Evolutionary conservation across 1,284 basidiomycete species (phyloP), one percentile per base, ranked within the genome.

Genomic region (Apiotrichum veenhuisii): DNA sequence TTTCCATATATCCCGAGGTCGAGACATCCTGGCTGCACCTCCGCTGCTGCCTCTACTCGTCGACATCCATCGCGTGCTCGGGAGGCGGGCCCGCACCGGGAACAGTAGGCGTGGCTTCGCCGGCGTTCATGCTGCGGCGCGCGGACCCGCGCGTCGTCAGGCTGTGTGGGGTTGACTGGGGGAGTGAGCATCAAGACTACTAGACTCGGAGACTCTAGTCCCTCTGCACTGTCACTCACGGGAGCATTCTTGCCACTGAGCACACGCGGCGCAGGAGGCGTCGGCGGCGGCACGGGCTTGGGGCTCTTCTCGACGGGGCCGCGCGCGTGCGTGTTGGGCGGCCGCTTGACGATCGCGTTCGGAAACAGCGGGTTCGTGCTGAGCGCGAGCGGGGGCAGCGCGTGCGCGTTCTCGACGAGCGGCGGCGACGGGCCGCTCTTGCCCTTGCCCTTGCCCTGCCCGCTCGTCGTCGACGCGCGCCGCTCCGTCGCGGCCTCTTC

Each of bases 321-420:
- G 46, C 73, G 70, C 17, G 72, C 62, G 46, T 75, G 71, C 11
- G 71, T 67, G 52, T 70, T 70, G 10, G 71, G 55, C 15, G 72
- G 68, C 47, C 66, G 66, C 55, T 70, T 72, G 46, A 74, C 66
- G 14, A 72, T 65, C 1, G 71, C 71, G 51, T 69, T 70, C n/a
- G 72, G 72, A 50, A 70, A 74, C 34, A 68, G 57, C 18, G 74
- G 72, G 60, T 74, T 75, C 17, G 69, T 74, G 10, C 69, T 71
- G 5, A 57, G 59, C 45, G 58, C 62, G 8, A 75, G 56, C 2
- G 73, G 69, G 7, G 73, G 72, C 1, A 73, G 63, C 25, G 70
- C 72, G 26, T 59, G 62, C 44, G 56, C 57, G 33, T 55, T 55
- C 38, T 46, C 33, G 27, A 46, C 17, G 14, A 33, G 30, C 27